Evolutionary conservation across 148 eudicot species (phyloP).

Genomic region (Camellia japonica): DNA sequence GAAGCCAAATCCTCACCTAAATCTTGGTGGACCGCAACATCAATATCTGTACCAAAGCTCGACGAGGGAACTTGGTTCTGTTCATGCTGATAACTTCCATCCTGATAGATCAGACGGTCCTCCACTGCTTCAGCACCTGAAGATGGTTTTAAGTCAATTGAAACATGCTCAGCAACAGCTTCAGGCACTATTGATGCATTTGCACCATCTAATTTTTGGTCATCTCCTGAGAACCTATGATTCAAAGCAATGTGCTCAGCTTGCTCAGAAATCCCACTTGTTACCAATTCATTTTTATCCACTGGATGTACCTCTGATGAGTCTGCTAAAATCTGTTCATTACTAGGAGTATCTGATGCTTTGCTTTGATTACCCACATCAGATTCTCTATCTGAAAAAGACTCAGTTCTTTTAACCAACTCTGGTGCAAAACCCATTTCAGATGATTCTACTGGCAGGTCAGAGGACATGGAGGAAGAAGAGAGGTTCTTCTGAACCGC

Average conservation of each 20-base stretch:
- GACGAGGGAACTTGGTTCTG: slow-evolving; percentile 17
- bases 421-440: slow-evolving; percentile 15
- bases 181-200: slow-evolving; percentile 12
- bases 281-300: neutral
- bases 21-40: slow-evolving; percentile 18
- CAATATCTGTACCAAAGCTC: slow-evolving; percentile 11
- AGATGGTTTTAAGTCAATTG: neutral
- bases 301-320: slow-evolving; percentile 4
- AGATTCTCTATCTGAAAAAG: slow-evolving; percentile 26
- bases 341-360: slow-evolving; percentile 8
- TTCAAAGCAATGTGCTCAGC: slow-evolving; percentile 17
- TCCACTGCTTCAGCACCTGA: slow-evolving; percentile 12
- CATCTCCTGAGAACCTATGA: slow-evolving; percentile 15
- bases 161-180: neutral
- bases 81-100: slow-evolving; percentile 11
- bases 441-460: slow-evolving; percentile 21
- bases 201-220: slow-evolving; percentile 1
- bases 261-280: slow-evolving; percentile 15
- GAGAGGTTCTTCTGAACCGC: slow-evolving; percentile 31
- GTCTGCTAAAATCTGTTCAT: slow-evolving; percentile 18
- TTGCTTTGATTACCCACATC: slow-evolving; percentile 19
- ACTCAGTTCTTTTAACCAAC: slow-evolving; percentile 20
- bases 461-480: slow-evolving; percentile 21
- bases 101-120: slow-evolving; percentile 12
- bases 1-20: slow-evolving; percentile 10